Evolutionary conservation across 2,329 filamentous ascomycete genomes (phyloP).

Genomic region (Colletotrichum musae): DNA sequence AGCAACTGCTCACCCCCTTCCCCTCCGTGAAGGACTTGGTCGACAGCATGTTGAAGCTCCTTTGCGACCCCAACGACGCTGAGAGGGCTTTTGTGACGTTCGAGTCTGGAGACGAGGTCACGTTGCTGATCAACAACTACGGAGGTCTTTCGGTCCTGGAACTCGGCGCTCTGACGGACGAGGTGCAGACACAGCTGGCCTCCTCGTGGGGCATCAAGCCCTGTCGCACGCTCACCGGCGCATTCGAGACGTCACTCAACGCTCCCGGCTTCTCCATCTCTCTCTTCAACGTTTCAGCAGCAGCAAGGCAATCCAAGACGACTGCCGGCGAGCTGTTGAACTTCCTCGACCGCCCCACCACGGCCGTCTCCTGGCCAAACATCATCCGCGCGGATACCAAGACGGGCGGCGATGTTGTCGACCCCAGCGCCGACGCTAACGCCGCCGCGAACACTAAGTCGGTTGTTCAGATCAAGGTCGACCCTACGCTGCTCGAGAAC

Average conservation of each 20-base stretch:
- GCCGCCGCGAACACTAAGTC: background rate
- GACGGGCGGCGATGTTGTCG: background rate
- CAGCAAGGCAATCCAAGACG: constrained; percentile 46
- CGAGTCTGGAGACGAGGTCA: constrained; percentile 58
- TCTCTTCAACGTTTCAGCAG: constrained; percentile 62
- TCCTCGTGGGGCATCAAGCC: constrained; percentile 64
- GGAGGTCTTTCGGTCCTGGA: constrained; percentile 70
- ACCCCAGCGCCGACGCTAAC: background rate
- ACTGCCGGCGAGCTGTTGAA: constrained; percentile 56
- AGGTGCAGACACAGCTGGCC: constrained; percentile 63
- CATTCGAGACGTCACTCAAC: constrained; percentile 68
- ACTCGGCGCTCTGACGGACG: constrained; percentile 67
- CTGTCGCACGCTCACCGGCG: constrained; percentile 60
- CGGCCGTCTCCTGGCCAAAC: constrained; percentile 65
- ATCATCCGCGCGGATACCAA: constrained; percentile 22
- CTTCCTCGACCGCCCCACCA: constrained; percentile 65
- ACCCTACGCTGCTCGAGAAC: constrained; percentile 46
- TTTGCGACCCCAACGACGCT: constrained; percentile 65
- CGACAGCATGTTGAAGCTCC: constrained; percentile 65
- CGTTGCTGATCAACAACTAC: constrained; percentile 71
- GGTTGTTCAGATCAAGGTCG: constrained; percentile 42
- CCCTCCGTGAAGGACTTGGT: constrained; percentile 57
- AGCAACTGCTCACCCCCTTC: constrained; percentile 51
- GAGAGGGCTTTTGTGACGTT: constrained; percentile 69
- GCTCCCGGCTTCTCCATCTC: constrained; percentile 70